phyloP scores from a whole-genome alignment of 768 basidiomycete species.

The Brasilioporus rufonigricans region DNA sequence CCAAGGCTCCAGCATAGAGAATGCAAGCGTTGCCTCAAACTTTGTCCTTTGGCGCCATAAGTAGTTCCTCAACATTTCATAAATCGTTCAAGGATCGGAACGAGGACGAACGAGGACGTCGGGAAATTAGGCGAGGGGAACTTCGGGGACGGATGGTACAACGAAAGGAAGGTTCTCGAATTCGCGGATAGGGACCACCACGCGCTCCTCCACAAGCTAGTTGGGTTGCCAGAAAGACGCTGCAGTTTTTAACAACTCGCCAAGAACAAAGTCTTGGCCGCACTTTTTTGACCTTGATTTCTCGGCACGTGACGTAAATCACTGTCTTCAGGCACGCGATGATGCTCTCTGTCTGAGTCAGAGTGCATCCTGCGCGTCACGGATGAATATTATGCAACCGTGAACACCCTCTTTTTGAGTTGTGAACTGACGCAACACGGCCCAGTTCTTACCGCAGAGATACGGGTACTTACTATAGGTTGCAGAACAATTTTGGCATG shows the following conservation, averaged over 20 bases:
- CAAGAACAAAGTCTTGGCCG: background rate
- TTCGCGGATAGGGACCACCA: background rate
- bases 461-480: no score
- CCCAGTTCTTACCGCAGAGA: no score
- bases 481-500: no score
- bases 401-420: no score
- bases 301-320: slow-evolving; percentile 23
- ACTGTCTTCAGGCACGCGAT: background rate
- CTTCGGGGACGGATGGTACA: background rate
- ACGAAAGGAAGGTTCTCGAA: background rate
- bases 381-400: no score
- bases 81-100: slow-evolving; percentile 2
- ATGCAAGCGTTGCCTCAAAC: slow-evolving; percentile 55
- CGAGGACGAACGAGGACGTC: background rate
- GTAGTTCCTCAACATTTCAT: slow-evolving; percentile 31
- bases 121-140: background rate
- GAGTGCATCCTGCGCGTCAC: no score
- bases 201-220: background rate
- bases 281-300: slow-evolving; percentile 9
- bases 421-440: no score
- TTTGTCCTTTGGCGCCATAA: slow-evolving; percentile 32
- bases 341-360: no score
- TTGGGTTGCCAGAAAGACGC: background rate
- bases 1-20: slow-evolving; percentile 68
- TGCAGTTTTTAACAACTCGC: slow-evolving; percentile 4